These are phyloP conservation scores for Lipomyces kockii DNA, from an alignment of 805 yeast species.

Conservation along the genomic window DNA sequence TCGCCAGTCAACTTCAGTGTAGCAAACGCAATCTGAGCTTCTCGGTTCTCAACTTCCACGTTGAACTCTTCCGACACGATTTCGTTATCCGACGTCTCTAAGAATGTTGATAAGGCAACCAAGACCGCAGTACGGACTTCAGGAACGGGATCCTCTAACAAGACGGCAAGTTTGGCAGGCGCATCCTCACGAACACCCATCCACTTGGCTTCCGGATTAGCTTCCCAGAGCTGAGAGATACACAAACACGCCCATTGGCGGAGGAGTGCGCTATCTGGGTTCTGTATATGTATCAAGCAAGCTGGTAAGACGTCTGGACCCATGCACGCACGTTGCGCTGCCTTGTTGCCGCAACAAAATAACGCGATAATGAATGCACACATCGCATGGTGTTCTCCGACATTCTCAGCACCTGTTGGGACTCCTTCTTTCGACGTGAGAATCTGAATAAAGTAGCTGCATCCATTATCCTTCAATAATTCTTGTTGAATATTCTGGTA, in stretches of 20 bases:
- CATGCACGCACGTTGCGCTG: slow-evolving; percentile 80
- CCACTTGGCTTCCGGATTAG: slow-evolving; percentile 74
- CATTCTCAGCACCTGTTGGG: slow-evolving; percentile 46
- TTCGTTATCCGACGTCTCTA: slow-evolving; percentile 50
- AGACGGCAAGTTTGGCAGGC: slow-evolving; percentile 57
- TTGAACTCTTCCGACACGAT: slow-evolving; percentile 27
- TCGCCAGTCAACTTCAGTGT: slow-evolving; percentile 74
- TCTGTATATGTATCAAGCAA: slow-evolving; percentile 65
- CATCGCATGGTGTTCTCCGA: slow-evolving; percentile 91
- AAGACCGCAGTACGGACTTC: slow-evolving; percentile 89
- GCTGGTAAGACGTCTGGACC: slow-evolving; percentile 72
- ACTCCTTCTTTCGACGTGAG: slow-evolving; percentile 52
- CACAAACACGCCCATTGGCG: slow-evolving; percentile 92
- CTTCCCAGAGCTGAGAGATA: slow-evolving; percentile 74
- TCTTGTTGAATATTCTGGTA: slow-evolving; percentile 89
- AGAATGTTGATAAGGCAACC: slow-evolving; percentile 69
- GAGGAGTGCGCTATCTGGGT: slow-evolving; percentile 79
- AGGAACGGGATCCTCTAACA: slow-evolving; percentile 87
- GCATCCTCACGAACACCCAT: slow-evolving; percentile 69
- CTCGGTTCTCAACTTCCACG: slow-evolving; percentile 52
- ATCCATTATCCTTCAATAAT: slow-evolving; percentile 87
- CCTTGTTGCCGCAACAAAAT: slow-evolving; percentile 77
- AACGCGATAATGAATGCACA: slow-evolving; percentile 88
- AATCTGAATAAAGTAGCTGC: slow-evolving; percentile 81
- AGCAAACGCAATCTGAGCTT: slow-evolving; percentile 68